Evolutionary conservation across 331 rosid species (phyloP), one percentile per base, ranked within the genome.

Genomic region (Stylosanthes scabra): DNA sequence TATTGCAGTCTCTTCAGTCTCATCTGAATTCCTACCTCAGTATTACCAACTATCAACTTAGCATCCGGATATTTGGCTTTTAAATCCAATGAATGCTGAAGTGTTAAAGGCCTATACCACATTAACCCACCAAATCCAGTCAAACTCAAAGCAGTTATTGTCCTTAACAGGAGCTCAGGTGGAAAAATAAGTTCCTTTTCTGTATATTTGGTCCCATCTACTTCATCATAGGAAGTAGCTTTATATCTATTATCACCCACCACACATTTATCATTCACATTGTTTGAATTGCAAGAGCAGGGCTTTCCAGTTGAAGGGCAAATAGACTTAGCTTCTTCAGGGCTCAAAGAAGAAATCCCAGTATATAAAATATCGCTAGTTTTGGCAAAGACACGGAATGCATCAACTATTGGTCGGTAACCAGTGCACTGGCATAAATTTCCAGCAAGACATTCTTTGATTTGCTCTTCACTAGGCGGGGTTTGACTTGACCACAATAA

Each of bases 241-340:
- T 59, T 81, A 71, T 74, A 78, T 66, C 71, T 89, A 77, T 59
- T 54, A 57, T 58, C 71, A 76, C 68, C 54, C 37, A 59, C 81
- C 25, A 68, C 72, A 70, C 84, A 70, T 78, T 59, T 63, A 81
- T 81, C 77, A 78, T 57, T 68, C 37, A 57, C 80, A 57, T 63
- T 67, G 71, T 80, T 81, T 51, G 75, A 81, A 78, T 83, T 83
- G 76, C 99, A 94, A 0, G 93, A 88, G 74, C 99, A 94, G 39
- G 91, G 93, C 81, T 88, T 88, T 28, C 97, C 99, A 13, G 97
- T 91, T 51, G 97, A 94, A 69, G 99, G 99, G 88, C 97, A 94
- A 56, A 91, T 59, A 58, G 84, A 78, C 56, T 83, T 83, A 34
- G 84, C 88, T 50, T 80, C 90, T 76, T 80, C 68, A 69, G 71